Base-by-base conservation (phyloP, 2,329 filamentous ascomycete genomes). In the Nemania sp. region DNA sequence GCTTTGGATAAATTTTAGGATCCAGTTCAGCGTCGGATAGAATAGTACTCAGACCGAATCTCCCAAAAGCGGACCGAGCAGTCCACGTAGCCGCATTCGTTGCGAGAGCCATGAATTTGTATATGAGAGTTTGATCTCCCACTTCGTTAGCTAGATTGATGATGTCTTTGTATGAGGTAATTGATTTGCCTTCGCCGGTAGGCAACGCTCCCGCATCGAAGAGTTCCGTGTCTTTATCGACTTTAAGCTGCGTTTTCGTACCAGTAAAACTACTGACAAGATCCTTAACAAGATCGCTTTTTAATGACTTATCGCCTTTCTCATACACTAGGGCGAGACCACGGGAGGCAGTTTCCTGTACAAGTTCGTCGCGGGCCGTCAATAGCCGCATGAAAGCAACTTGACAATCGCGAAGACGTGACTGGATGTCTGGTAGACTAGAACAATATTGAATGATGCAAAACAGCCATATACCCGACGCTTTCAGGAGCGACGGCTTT, bases 131-230 rank as follows among this genome's bases (percentile, higher is more conserved):
- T 66, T 96, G 95, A 75, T 99, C 95, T 11, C 96, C 96, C 38
- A 98, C 94, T 81, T 99, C 96, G 51, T 95, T 93, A n/a, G 96
- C 96, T 55, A 99, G 84, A 73, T 87, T 96, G 79, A 99, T 92
- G 72, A 99, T 98, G 76, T 99, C 96, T 78, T 97, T 97, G 83
- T 99, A 99, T 0, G 95, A 98, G 0, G 93, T 98, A 63, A 98
- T 88, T 0, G 94, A 94, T 72, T 87, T 93, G 7, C 94, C 94
- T 71, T 97, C 93, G 3, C 94, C 93, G 0, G 94, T 98, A 0
- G 94, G 94, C 13, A 98, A 81, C 2, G 93, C 93, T 5, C 96
- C 96, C 0, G 93, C 92, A 67, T 98, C 95, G 73, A 98, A 98
- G 0, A 99, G 84, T 78, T 98, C 92, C 0, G 96, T 99, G 60